A percentile compares a stretch with the other conserved stretches of the same genome.
phyloP scores from a whole-genome alignment of 2,329 filamentous ascomycete species.

The Alternaria metachromatica region DNA sequence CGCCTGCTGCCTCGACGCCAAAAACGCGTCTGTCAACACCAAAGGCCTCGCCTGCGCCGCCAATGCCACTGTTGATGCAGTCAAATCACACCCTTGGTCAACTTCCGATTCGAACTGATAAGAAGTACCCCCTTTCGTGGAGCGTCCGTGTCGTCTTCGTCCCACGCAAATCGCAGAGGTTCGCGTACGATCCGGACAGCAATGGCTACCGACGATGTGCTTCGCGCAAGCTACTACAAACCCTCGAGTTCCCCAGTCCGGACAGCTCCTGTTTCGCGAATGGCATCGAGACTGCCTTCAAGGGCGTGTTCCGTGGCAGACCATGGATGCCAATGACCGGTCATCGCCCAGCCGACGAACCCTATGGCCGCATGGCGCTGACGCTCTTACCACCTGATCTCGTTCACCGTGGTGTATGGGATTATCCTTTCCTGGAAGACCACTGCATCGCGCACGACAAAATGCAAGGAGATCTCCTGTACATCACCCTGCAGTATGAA shows the following conservation, averaged over 20 bases:
- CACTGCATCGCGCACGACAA: conserved; percentile 53
- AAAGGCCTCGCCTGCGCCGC: conserved; percentile 35
- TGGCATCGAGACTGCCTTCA: conserved; percentile 46
- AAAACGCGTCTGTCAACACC: conserved; percentile 30
- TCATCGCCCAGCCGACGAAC: conserved; percentile 48
- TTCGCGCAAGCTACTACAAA: conserved; percentile 49
- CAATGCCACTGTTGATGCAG: conserved; percentile 38
- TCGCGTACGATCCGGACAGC: conserved; percentile 49
- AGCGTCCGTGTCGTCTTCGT: conserved; percentile 48
- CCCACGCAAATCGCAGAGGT: conserved; percentile 45
- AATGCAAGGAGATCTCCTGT: conserved; percentile 50
- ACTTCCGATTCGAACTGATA: conserved; percentile 48
- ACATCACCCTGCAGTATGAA: conserved; percentile 49
- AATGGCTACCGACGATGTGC: conserved; percentile 47
- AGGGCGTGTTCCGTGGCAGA: conserved; percentile 44
- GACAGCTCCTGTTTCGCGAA: conserved; percentile 48
- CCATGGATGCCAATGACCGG: conserved; percentile 51
- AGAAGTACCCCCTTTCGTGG: conserved; percentile 48
- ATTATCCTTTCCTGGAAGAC: conserved; percentile 50
- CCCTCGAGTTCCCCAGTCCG: conserved; percentile 45
- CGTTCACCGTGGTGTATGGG: conserved; percentile 46
- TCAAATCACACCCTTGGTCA: conserved; percentile 38
- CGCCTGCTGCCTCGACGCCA: conserved; percentile 39
- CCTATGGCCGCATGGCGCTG: conserved; percentile 49
- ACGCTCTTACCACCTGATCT: conserved; percentile 43